Conservation (phyloP, 257 asterid genomes). For the Galeopsis tetrahit region DNA sequence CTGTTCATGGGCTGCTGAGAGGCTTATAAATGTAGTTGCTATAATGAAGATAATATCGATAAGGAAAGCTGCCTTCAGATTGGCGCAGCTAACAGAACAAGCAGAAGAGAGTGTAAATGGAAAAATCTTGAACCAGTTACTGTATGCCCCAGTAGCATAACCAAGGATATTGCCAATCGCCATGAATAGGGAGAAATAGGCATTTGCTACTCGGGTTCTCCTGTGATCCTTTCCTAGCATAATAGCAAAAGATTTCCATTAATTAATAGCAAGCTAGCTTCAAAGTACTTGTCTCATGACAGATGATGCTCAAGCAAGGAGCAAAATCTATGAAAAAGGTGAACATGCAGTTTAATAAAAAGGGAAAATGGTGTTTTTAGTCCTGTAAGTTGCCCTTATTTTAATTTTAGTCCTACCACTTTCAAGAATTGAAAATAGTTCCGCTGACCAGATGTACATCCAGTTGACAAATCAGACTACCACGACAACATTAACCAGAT, state of each 20-base stretch:
- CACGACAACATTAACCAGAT: too few relatives aligned
- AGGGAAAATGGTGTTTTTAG: too few relatives aligned
- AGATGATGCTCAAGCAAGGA: neutral
- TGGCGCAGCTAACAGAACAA: slow-evolving; percentile 79
- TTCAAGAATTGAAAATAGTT: too few relatives aligned
- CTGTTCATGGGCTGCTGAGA: slow-evolving; percentile 68
- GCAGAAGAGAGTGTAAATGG: slow-evolving; percentile 73
- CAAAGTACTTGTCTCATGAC: neutral
- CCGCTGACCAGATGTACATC: too few relatives aligned
- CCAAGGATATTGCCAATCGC: slow-evolving; percentile 90
- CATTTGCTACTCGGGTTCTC: slow-evolving; percentile 84
- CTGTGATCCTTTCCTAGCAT: slow-evolving; percentile 73
- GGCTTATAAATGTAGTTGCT: slow-evolving; percentile 65
- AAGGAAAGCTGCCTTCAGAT: slow-evolving; percentile 83
- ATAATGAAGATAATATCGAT: slow-evolving; percentile 68
- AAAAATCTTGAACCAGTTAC: slow-evolving; percentile 75
- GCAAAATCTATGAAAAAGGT: neutral
- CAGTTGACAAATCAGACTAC: too few relatives aligned
- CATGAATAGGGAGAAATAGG: slow-evolving; percentile 78
- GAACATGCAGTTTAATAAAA: too few relatives aligned
- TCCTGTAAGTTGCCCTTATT: too few relatives aligned
- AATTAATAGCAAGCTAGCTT: slow-evolving; percentile 16
- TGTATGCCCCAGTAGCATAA: slow-evolving; percentile 82
- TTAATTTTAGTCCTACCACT: too few relatives aligned
- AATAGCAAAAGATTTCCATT: slow-evolving; percentile 10